phyloP scores from a whole-genome alignment of 371 early-diverging fungal species.

The Mortierella polycephala region DNA sequence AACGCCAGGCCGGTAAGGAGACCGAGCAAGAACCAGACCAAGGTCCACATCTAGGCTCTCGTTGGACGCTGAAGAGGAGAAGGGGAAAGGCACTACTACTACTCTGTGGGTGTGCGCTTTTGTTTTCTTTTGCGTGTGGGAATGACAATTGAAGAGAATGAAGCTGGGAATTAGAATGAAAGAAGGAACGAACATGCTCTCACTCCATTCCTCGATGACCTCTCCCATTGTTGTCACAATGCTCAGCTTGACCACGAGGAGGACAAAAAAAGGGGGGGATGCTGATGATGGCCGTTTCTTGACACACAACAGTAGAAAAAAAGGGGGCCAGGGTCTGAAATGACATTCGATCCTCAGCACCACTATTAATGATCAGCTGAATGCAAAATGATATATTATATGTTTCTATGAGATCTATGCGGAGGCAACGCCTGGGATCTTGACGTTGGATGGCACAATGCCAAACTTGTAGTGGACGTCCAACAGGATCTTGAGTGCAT shows the following conservation, averaged over 20 bases:
- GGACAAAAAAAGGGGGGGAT: too few species aligned
- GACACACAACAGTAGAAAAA: neutral
- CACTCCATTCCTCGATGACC: neutral
- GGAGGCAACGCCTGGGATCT: conserved; percentile 28
- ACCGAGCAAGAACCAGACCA: conserved; percentile 34
- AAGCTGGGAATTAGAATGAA: neutral
- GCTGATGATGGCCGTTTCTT: too few species aligned
- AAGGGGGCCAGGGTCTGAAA: neutral
- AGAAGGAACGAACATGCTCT: neutral
- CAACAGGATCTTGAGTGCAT: conserved; percentile 73
- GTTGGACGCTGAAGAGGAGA: neutral
- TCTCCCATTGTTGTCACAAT: too few species aligned
- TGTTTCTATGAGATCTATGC: neutral
- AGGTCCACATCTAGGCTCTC: conserved; percentile 17
- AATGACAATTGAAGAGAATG: neutral
- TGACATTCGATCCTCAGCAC: too few species aligned
- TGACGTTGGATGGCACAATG: conserved; percentile 42
- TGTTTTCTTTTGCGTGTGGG: neutral
- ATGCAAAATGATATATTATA: too few species aligned
- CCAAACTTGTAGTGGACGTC: conserved; percentile 60
- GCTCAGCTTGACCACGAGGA: too few species aligned
- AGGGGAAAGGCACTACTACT: neutral
- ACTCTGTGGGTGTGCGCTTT: neutral
- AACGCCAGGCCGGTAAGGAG: conserved; percentile 32
- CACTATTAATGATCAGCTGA: too few species aligned